Conservation (phyloP, 495 filamentous ascomycete genomes). For the Neurospora sp. region DNA sequence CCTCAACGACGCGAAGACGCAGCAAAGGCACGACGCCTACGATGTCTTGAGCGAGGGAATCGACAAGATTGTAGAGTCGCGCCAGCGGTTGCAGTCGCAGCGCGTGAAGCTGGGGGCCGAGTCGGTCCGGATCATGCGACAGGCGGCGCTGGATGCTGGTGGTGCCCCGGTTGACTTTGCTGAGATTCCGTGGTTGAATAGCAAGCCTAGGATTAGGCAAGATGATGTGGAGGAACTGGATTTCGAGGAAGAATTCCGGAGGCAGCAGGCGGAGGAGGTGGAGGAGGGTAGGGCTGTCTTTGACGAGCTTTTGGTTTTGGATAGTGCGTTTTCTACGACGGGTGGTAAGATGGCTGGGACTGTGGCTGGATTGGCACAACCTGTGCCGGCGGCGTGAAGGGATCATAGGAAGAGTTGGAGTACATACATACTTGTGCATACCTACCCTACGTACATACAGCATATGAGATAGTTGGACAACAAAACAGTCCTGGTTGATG, state of each 20-base stretch:
- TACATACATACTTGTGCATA: not conserved
- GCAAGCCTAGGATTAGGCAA: not conserved
- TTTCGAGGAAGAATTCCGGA: not conserved
- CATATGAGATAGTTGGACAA: not conserved
- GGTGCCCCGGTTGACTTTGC: constrained; percentile 12
- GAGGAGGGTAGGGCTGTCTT: not conserved
- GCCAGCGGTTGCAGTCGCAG: constrained; percentile 8
- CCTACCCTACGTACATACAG: not conserved
- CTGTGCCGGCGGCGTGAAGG: not conserved
- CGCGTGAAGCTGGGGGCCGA: constrained; percentile 6
- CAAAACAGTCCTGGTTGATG: not conserved
- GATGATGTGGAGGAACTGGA: not conserved
- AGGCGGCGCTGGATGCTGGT: constrained; percentile 13
- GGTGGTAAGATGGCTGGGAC: not conserved
- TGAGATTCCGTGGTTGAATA: constrained; percentile 12
- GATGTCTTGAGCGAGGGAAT: constrained; percentile 10
- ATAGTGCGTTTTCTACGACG: not conserved
- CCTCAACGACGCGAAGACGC: not conserved
- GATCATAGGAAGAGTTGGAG: not conserved
- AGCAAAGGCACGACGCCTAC: not conserved
- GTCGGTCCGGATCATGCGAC: constrained; percentile 18
- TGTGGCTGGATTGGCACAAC: not conserved
- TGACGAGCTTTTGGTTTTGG: not conserved
- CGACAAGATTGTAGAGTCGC: not conserved
- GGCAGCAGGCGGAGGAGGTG: not conserved